Conservation (phyloP, 2,329 filamentous ascomycete species). For the Diaporthe sp. region DNA sequence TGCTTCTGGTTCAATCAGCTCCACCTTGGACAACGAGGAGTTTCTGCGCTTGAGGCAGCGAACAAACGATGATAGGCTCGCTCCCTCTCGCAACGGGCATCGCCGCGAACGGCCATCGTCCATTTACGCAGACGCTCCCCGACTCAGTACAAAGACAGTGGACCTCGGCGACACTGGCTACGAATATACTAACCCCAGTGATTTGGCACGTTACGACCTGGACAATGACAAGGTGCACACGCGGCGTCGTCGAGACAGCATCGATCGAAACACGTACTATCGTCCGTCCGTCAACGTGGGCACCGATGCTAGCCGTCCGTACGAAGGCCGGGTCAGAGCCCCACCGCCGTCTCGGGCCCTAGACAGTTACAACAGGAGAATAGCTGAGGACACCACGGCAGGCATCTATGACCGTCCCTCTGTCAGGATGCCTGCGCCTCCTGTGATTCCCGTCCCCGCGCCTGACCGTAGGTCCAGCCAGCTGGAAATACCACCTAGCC, state of each 20-base stretch:
- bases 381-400: constrained; percentile 50
- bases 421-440: constrained; percentile 61
- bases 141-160: constrained; percentile 59
- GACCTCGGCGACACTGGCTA: constrained; percentile 73
- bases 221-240: constrained; percentile 62
- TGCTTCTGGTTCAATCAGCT: constrained; percentile 57
- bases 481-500: constrained; percentile 53
- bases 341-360: constrained; percentile 80
- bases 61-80: constrained; percentile 58
- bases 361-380: constrained; percentile 73
- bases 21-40: constrained; percentile 66
- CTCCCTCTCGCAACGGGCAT: constrained; percentile 57
- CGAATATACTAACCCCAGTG: constrained; percentile 75
- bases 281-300: constrained; percentile 68
- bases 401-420: constrained; percentile 63
- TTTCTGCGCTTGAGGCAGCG: constrained; percentile 64
- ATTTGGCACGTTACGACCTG: constrained; percentile 73
- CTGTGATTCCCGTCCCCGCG: constrained; percentile 56
- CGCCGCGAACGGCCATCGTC: constrained; percentile 62
- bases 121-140: constrained; percentile 60
- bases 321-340: constrained; percentile 58
- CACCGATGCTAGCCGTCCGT: constrained; percentile 60
- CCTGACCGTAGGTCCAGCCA: constrained; percentile 51
- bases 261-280: constrained; percentile 66
- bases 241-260: constrained; percentile 65